Base-by-base conservation (phyloP, 305 asterid genomes). In the Fraxinus ornus region DNA sequence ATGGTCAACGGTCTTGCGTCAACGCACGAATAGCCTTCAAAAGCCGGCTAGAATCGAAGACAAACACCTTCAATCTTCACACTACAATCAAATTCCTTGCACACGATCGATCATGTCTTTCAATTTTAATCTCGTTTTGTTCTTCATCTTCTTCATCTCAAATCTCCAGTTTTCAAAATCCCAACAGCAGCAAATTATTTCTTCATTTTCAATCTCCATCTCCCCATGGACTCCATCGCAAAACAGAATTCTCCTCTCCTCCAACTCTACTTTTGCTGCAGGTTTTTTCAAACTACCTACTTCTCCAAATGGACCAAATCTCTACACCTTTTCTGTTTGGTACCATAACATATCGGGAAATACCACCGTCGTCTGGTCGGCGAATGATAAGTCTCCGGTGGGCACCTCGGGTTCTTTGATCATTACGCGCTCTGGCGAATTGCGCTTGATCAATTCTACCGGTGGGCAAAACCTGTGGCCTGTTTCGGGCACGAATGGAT, bases 321-420 rank as follows among this genome's bases (percentile, higher is more conserved):
- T 88, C 77, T 93, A 80, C 91, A 91, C 89, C 9, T 94, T 94
- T 89, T 91, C 94, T 47, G 82, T 93, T 7, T 94, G 97, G 97
- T 94, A 87, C 87, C 75, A 66, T 79, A 82, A 87, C 84, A 44
- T 84, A 84, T 83, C 91, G 8, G 21, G 39, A 2, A 10, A 21
- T 17, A 57, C 15, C 82, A 70, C 79, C 84, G 82, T 88, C 79
- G 89, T 94, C 52, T 94, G 98, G 98, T 91, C 97, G 3, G 93
- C 93, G 75, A 88, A 86, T 78, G 81, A 15, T 37, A 64, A 79
- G 5, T 80, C 84, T 72, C 97, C 94, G 4, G 86, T 94, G 32
- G 85, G 88, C 78, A 80, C 86, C 79, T 84, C 90, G 41, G 92
- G 88, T 77, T 87, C 93, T 70, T 76, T 94, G 84, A 13, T 81